Base-by-base conservation (phyloP, 2,329 filamentous ascomycete species). In the Cytospora leucostoma region DNA sequence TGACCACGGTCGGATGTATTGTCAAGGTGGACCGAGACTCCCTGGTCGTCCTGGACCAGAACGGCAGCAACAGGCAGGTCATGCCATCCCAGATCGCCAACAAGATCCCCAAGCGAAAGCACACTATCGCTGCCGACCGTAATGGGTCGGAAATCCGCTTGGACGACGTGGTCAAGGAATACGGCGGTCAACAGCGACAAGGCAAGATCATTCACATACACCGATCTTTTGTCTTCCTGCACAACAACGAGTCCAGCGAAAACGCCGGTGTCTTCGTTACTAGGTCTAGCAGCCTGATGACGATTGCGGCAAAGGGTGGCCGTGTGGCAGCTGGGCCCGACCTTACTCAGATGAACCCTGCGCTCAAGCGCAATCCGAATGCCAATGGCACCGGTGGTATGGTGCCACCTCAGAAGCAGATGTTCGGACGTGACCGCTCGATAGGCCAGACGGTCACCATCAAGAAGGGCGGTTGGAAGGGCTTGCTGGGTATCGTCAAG, bases 21-120 rank as follows among this genome's bases (percentile, higher is more conserved):
- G 89, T 97, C 77, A 96, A 97, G 77, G 92, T 98, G 54, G 95
- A 99, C 72, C 90, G 93, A 59, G 95, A 99, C 76, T 94, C 92
- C 0, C 80, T 99, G 61, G 89, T 91, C 33, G 90, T 97, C 0
- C 80, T 99, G 12, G 94, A 99, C 71, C 95, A 99, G 74, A 91
- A 95, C 67, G 92, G 92, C 66, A 90, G 92, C 66, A 85, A 87
- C 17, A 88, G 92, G 65, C 91, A 90, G 67, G 82, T 96, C 3
- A 87, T 97, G 74, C 93, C 93, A 19, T 96, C 94, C 0, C 93
- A 96, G 73, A 93, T 99, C 67, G 88, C 92, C 33, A 95, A 95
- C 77, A 93, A 93, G 74, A 83, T 98, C 53, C 90, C 92, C 3
- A 88, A 88, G 71, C 89, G 93, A 67, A 91, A 90, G 71, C 86